Conservation (phyloP, 163 green algal genomes). For the Coccomyxa subellipsoidea region DNA sequence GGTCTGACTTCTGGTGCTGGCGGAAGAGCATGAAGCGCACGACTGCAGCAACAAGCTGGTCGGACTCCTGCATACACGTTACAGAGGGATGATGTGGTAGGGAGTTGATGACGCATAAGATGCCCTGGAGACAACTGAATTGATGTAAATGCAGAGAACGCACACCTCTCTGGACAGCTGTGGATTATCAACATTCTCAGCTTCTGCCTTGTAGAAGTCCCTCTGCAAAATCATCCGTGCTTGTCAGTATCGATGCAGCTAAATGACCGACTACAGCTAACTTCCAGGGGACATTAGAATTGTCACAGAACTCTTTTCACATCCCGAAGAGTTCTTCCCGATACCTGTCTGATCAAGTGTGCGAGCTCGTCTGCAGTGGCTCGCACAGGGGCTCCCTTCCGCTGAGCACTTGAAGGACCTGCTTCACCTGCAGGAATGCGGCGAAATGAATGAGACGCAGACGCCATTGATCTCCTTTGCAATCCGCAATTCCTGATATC, state of each 20-base stretch:
- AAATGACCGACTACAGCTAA: too few species aligned
- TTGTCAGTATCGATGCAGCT: too few species aligned
- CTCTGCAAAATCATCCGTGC: too few species aligned
- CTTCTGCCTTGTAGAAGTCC: neutral
- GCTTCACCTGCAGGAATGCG: neutral
- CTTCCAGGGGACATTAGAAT: too few species aligned
- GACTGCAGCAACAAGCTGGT: conserved; percentile 19
- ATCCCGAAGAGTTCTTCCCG: neutral
- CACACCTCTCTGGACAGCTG: neutral
- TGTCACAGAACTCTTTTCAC: neutral
- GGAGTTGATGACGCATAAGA: neutral
- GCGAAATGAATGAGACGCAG: too few species aligned
- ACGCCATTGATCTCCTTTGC: too few species aligned
- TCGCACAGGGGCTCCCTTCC: neutral
- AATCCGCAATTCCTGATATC: too few species aligned
- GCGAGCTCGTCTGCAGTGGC: neutral
- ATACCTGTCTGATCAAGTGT: neutral
- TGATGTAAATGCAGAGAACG: neutral
- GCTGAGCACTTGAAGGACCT: neutral
- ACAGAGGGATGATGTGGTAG: neutral
- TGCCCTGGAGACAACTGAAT: neutral
- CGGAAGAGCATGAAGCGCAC: conserved; percentile 35
- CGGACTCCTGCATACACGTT: conserved; percentile 13
- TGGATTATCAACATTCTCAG: neutral
- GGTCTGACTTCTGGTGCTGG: conserved; percentile 23